Conservation (phyloP, 345 rosid genomes). For the Gossypium rotundifolium region DNA sequence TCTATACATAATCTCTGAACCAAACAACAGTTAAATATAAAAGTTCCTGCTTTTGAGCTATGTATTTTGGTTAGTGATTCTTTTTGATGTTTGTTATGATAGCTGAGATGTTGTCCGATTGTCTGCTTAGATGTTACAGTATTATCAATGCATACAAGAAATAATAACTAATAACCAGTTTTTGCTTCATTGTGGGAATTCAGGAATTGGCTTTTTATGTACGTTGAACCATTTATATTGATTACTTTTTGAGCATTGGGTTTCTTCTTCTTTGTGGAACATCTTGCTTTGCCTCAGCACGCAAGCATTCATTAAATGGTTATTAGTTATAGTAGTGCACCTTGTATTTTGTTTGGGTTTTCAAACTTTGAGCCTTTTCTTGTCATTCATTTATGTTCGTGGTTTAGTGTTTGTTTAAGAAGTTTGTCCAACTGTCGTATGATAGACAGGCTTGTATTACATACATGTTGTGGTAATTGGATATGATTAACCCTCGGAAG, state of each 20-base stretch:
- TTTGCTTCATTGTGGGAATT: background rate
- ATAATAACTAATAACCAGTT: background rate
- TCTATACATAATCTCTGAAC: conserved; percentile 6
- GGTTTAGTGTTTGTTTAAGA: background rate
- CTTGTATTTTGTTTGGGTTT: background rate
- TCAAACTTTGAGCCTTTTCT: background rate
- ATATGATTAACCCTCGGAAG: background rate
- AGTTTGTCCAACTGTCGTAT: background rate
- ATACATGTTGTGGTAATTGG: background rate
- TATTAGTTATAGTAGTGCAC: background rate
- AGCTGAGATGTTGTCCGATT: conserved; percentile 9
- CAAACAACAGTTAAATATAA: background rate
- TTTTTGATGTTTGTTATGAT: conserved; percentile 16
- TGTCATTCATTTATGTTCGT: background rate
- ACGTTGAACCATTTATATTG: background rate
- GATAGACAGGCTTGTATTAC: background rate
- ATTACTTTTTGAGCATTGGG: background rate
- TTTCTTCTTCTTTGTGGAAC: too few relatives aligned
- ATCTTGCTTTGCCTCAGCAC: too few relatives aligned
- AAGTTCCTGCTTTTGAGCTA: conserved; percentile 1
- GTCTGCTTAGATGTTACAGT: background rate
- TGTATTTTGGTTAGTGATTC: conserved; percentile 16
- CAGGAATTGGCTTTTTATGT: background rate
- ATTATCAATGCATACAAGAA: conserved; percentile 2
- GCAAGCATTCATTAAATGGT: background rate